phyloP scores from a whole-genome alignment of 2,329 filamentous ascomycete species.

The Neonectria faginata region DNA sequence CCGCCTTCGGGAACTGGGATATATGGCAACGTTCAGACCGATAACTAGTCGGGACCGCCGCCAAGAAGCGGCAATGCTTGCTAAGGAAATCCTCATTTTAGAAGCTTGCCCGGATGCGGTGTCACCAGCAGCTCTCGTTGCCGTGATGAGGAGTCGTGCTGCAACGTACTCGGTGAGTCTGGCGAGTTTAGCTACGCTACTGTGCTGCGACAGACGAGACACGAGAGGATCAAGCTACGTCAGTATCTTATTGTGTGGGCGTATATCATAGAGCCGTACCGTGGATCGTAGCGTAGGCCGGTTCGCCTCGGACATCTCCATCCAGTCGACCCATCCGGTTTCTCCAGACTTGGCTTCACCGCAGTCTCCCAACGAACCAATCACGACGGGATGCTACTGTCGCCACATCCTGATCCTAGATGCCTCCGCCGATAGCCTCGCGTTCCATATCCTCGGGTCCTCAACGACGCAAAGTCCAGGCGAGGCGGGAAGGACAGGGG shows the following conservation, averaged over 20 bases:
- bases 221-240: background rate
- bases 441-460: background rate
- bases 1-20: background rate
- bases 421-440: background rate
- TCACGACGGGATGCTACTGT: background rate
- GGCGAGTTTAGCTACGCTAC: background rate
- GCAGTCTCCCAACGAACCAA: background rate
- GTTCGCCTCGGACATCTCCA: background rate
- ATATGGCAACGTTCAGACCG: background rate
- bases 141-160: background rate
- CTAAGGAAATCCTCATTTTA: background rate
- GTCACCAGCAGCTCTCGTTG: conserved; percentile 19
- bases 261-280: background rate
- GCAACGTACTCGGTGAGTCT: background rate
- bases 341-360: background rate
- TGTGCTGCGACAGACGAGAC: background rate
- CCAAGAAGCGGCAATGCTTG: background rate
- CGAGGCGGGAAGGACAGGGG: background rate
- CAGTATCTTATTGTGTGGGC: background rate
- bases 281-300: background rate
- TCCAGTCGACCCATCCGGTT: background rate
- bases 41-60: too few relatives aligned
- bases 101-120: conserved; percentile 30
- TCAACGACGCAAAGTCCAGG: background rate
- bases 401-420: background rate